Evolutionary conservation across 768 basidiomycete species (phyloP).

Genomic region (Lanmaoa pseudosensibilis): DNA sequence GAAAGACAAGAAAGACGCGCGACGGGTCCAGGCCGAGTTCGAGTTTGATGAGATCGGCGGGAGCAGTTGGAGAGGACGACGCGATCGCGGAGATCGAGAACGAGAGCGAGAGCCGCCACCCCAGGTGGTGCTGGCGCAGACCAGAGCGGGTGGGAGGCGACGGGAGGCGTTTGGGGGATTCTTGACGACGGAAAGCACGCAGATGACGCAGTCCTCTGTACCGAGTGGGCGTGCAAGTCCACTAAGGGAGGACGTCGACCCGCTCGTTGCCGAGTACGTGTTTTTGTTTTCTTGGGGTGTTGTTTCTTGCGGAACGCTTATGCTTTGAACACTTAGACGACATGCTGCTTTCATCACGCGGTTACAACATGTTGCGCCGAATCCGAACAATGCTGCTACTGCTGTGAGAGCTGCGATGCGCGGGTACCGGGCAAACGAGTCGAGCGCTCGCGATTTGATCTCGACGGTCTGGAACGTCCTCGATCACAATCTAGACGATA

Average conservation of each 20-base stretch:
- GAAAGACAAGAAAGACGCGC: conserved; percentile 65
- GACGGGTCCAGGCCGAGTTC: conserved; percentile 64
- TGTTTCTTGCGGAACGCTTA: not conserved
- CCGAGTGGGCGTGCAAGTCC: conserved; percentile 35
- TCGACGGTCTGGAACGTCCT: conserved; percentile 84
- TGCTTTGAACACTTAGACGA: conserved; percentile 46
- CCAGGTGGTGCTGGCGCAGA: conserved; percentile 23
- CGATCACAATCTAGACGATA: conserved; percentile 66
- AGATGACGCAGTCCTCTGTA: conserved; percentile 13
- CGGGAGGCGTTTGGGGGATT: conserved; percentile 63
- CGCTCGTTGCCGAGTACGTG: conserved; percentile 54
- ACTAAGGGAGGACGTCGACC: conserved; percentile 47
- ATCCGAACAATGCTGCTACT: conserved; percentile 56
- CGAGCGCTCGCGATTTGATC: conserved; percentile 79
- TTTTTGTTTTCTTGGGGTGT: not conserved
- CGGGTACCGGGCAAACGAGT: conserved; percentile 75
- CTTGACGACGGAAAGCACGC: conserved; percentile 44
- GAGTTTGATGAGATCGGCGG: conserved; percentile 63
- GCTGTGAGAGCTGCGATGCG: conserved; percentile 76
- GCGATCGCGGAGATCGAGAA: conserved; percentile 49
- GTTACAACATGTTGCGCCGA: conserved; percentile 56
- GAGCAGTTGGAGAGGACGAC: conserved; percentile 45
- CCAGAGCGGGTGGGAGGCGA: conserved; percentile 42
- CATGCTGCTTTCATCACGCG: conserved; percentile 65
- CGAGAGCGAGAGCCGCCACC: conserved; percentile 44